These are phyloP conservation scores for Globisporangium carolinianum DNA, from an alignment of 352 stramenopile genomes.

Conservation along the genomic window DNA sequence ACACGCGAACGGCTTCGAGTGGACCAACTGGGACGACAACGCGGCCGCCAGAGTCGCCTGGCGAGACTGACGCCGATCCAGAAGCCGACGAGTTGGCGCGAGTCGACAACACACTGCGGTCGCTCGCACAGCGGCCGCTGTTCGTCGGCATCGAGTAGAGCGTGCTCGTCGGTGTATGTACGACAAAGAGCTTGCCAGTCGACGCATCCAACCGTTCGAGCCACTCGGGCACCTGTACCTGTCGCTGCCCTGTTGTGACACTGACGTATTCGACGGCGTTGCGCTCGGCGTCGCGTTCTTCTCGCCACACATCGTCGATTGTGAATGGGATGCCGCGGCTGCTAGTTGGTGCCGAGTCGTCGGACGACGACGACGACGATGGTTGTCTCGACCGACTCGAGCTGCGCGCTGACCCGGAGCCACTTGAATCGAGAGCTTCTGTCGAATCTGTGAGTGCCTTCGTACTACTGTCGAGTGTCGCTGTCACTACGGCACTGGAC, in stretches of 20 bases:
- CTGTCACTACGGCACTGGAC: neutral
- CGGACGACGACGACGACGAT: too few species aligned
- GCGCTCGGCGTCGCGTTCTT: conserved; percentile 1
- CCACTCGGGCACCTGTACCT: conserved; percentile 10
- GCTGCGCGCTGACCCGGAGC: neutral
- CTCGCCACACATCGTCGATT: conserved; percentile 9
- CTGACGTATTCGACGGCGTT: conserved; percentile 9
- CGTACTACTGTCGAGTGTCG: neutral
- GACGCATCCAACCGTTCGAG: conserved; percentile 6
- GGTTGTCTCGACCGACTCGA: neutral
- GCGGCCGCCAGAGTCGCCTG: conserved; percentile 1
- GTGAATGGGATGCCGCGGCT: conserved; percentile 4
- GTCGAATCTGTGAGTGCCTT: too few species aligned
- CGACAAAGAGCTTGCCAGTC: conserved; percentile 11
- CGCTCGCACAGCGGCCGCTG: neutral
- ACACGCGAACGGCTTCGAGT: conserved; percentile 19
- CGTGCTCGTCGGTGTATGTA: conserved; percentile 13
- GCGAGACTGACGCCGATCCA: neutral
- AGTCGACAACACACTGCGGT: neutral
- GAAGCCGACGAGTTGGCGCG: neutral
- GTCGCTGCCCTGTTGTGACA: conserved; percentile 5
- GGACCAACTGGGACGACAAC: conserved; percentile 14
- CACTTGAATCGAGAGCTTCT: neutral
- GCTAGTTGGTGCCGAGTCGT: neutral
- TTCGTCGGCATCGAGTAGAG: conserved; percentile 1